phyloP scores from a whole-genome alignment of 2,329 filamentous ascomycete genomes.

The Ophiocordyceps camponoti-leonardi region DNA sequence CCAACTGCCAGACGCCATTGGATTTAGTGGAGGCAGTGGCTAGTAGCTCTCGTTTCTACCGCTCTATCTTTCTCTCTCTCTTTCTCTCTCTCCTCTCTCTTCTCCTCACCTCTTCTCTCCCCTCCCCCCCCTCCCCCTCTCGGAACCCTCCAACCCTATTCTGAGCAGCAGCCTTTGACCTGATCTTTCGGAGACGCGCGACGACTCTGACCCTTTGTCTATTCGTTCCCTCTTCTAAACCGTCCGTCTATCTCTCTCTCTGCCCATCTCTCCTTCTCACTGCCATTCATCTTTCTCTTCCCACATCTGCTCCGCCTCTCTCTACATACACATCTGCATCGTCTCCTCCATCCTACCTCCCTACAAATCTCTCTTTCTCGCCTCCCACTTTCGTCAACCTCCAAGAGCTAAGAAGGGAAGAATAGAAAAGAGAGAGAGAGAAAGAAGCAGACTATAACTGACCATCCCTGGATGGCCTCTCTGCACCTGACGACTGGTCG shows the following conservation, averaged over 20 bases:
- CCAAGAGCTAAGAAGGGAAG: too few relatives aligned
- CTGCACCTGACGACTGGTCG: constrained; percentile 17
- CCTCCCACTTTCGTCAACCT: background rate
- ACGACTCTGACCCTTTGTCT: background rate
- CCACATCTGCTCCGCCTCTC: too few relatives aligned
- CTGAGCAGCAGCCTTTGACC: background rate
- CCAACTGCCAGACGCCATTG: too few relatives aligned
- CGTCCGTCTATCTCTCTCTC: background rate
- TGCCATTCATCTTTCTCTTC: background rate
- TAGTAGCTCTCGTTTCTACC: background rate
- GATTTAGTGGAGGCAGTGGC: too few relatives aligned
- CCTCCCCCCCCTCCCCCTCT: background rate
- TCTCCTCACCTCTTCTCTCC: background rate
- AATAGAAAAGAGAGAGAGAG: too few relatives aligned
- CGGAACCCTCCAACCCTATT: too few relatives aligned
- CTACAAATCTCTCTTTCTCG: background rate
- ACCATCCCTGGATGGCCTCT: constrained; percentile 18
- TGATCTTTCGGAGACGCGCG: background rate
- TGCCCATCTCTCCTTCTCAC: background rate
- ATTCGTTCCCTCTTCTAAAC: background rate
- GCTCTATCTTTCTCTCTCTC: background rate
- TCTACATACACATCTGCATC: too few relatives aligned
- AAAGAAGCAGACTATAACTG: background rate
- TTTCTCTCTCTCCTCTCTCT: background rate
- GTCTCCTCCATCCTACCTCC: background rate